Evolutionary conservation across 805 yeast species (phyloP).

Genomic region (Barnettozyma siamensis): DNA sequence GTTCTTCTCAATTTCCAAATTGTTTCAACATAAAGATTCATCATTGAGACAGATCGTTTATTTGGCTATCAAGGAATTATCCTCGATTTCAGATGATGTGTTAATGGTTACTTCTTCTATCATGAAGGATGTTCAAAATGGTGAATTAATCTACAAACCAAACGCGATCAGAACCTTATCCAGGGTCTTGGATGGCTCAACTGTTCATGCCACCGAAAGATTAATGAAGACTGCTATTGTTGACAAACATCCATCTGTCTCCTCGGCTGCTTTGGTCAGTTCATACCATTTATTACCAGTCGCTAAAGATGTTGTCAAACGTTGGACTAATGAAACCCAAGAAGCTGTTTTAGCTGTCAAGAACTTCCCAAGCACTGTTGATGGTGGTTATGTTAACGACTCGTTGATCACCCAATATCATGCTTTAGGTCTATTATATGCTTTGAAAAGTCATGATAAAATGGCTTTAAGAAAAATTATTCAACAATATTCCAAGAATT

Average conservation of each 20-base stretch:
- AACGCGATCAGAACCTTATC: slow-evolving; percentile 91
- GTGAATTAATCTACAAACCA: slow-evolving; percentile 81
- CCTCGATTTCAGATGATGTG: slow-evolving; percentile 80
- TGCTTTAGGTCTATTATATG: slow-evolving; percentile 86
- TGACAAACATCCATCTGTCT: slow-evolving; percentile 78
- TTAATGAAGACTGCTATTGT: slow-evolving; percentile 89
- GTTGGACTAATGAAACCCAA: slow-evolving; percentile 92
- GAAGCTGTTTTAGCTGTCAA: slow-evolving; percentile 68
- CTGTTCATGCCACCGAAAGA: slow-evolving; percentile 91
- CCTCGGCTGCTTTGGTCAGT: slow-evolving; percentile 91
- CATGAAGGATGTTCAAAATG: slow-evolving; percentile 95
- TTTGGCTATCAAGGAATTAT: slow-evolving; percentile 87
- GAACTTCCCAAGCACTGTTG: slow-evolving; percentile 34
- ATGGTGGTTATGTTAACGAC: slow-evolving; percentile 50
- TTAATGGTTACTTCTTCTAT: slow-evolving; percentile 97
- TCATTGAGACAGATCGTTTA: slow-evolving; percentile 90
- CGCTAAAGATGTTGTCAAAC: slow-evolving; percentile 85
- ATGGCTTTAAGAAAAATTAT: slow-evolving; percentile 91
- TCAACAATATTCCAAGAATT: slow-evolving; percentile 60
- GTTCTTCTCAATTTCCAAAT: slow-evolving; percentile 89
- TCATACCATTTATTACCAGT: slow-evolving; percentile 87
- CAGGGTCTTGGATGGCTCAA: slow-evolving; percentile 82
- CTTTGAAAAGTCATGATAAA: slow-evolving; percentile 82
- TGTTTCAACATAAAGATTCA: slow-evolving; percentile 88
- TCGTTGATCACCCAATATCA: slow-evolving; percentile 90